Conservation (phyloP, 768 basidiomycete species). For the Cyclocybe aegerita region DNA sequence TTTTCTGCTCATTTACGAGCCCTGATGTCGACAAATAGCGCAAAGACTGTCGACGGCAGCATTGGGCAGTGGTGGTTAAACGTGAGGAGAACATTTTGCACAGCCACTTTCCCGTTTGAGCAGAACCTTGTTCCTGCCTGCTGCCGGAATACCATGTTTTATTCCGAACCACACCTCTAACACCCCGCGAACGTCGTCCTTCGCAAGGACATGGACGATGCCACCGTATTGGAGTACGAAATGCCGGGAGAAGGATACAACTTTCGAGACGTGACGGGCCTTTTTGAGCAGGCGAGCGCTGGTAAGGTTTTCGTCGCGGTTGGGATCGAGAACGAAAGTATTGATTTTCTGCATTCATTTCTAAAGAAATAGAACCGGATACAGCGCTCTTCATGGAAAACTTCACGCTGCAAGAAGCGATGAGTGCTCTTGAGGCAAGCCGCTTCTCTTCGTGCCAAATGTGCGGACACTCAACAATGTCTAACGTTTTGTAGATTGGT, state of each 20-base stretch:
- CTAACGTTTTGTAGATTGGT: slow-evolving; percentile 61
- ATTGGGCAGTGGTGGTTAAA: slow-evolving; percentile 4
- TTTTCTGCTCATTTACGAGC: background rate
- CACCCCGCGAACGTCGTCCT: slow-evolving; percentile 1
- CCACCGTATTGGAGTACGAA: slow-evolving; percentile 15
- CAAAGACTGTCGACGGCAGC: slow-evolving; percentile 8
- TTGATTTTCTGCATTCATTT: slow-evolving; percentile 7
- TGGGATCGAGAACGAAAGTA: slow-evolving; percentile 6
- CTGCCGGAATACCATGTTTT: slow-evolving; percentile 17
- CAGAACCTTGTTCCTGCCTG: slow-evolving; percentile 4
- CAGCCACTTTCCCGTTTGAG: slow-evolving; percentile 29
- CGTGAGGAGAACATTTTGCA: slow-evolving; percentile 23
- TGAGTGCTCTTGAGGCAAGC: slow-evolving; percentile 86
- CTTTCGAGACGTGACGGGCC: slow-evolving; percentile 61
- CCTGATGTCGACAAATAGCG: slow-evolving; percentile 17
- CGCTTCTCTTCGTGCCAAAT: slow-evolving; percentile 1
- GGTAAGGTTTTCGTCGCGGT: slow-evolving; percentile 40
- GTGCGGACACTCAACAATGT: slow-evolving; percentile 7
- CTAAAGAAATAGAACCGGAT: slow-evolving; percentile 59
- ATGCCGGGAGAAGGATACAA: slow-evolving; percentile 57
- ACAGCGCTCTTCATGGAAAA: slow-evolving; percentile 65
- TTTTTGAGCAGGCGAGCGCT: slow-evolving; percentile 59
- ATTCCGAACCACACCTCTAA: slow-evolving; percentile 14
- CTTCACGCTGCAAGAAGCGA: slow-evolving; percentile 83
- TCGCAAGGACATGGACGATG: slow-evolving; percentile 13